Percentiles rank a stretch among this genome's conserved stretches.
Evolutionary conservation across 495 filamentous ascomycete species (phyloP).

Genomic region (Trichocladium uniseriatum): DNA sequence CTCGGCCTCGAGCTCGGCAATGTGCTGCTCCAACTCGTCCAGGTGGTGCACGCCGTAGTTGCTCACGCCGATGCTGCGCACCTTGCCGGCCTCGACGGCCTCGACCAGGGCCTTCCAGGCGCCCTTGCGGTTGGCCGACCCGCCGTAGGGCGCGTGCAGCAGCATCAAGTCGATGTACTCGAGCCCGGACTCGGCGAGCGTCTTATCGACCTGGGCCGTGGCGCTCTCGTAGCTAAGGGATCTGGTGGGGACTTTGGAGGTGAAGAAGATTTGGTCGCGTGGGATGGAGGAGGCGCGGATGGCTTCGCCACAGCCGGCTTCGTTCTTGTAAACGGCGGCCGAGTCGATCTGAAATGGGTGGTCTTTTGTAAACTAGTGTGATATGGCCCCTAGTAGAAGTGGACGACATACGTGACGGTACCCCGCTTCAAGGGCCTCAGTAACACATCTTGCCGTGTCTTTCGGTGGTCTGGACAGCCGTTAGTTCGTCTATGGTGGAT

Average conservation of each 20-base stretch:
- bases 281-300: slow-evolving; percentile 47
- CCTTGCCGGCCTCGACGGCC: slow-evolving; percentile 53
- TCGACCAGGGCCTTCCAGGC: slow-evolving; percentile 57
- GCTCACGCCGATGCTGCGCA: slow-evolving; percentile 54
- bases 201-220: slow-evolving; percentile 41
- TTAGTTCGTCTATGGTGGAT: neutral
- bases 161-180: slow-evolving; percentile 59
- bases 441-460: slow-evolving; percentile 40
- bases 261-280: slow-evolving; percentile 61
- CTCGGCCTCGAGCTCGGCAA: slow-evolving; percentile 52
- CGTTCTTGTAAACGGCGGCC: slow-evolving; percentile 61
- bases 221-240: slow-evolving; percentile 38
- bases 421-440: slow-evolving; percentile 57
- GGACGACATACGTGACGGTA: slow-evolving; percentile 55
- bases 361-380: neutral
- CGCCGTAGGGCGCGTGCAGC: slow-evolving; percentile 53
- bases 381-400: neutral
- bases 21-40: slow-evolving; percentile 65
- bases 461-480: slow-evolving; percentile 20
- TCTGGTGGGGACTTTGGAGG: slow-evolving; percentile 52
- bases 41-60: slow-evolving; percentile 65
- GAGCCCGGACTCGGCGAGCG: slow-evolving; percentile 43
- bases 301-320: slow-evolving; percentile 53
- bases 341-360: slow-evolving; percentile 50
- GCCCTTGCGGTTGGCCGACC: slow-evolving; percentile 45